Evolutionary conservation across 768 basidiomycete genomes (phyloP), one percentile per base, ranked within the genome.

Genomic region (Podaxis sp.): DNA sequence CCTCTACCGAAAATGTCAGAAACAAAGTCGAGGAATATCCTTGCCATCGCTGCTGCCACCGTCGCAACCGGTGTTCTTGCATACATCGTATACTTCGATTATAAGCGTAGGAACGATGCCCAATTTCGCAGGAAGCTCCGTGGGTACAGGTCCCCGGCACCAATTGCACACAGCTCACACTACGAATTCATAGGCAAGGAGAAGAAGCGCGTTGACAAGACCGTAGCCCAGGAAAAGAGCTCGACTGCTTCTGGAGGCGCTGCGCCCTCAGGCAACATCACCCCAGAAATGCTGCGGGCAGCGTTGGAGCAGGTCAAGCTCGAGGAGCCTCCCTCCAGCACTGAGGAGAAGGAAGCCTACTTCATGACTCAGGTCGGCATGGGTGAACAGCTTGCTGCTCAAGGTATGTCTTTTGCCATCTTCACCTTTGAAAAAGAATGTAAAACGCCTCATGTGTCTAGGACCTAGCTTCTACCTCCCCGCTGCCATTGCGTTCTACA

Each of bases 21-120:
- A 71, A 77, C 73, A 64, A 74, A 76, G 68, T 71, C 76, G 57
- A 71, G 73, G 40, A 66, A 73, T 59, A 70, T 77, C 63, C 73
- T 83, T 69, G 76, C 81, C 57, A 73, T 82, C 68, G 81, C 82
- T 28, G 79, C 79, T 39, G 73, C 80, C 68, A 78, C 82, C 42
- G 75, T 88, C 42, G 82, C 87, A 22, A 82, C 84, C 49, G 81
- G 87, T 52, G 68, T 88, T 42, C 75, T 91, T 39, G 93, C 87
- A 24, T 99, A 98, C 74, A 94, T 91, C 33, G 82, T 86, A 59
- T 98, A 95, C 77, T 99, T 98, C 70, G 97, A 99, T 81, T 88
- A 96, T 80, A 92, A 85, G 79, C 88, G 97, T 57, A 85, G 96
- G 71, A 93, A 91, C 72, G 94, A 97, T 72, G 75, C 80, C 48